phyloP scores from a whole-genome alignment of 306 rosid genomes.

The Phaseolus lunatus region DNA sequence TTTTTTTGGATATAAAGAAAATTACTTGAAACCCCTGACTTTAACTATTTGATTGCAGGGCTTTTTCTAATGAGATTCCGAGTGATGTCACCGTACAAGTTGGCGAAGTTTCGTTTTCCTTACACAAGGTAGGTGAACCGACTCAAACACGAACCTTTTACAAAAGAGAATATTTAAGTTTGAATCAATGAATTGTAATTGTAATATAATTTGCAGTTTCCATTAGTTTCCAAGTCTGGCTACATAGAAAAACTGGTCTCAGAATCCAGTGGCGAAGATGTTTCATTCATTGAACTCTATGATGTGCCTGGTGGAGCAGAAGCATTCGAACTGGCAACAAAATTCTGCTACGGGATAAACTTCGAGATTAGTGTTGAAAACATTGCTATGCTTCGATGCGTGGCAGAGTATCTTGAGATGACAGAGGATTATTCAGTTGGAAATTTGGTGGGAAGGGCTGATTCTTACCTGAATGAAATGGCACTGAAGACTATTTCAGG shows the following conservation, averaged over 20 bases:
- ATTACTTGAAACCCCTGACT: constrained; percentile 17
- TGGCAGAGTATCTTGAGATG: constrained; percentile 90
- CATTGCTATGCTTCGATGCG: constrained; percentile 75
- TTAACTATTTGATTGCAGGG: constrained; percentile 62
- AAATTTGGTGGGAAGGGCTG: constrained; percentile 77
- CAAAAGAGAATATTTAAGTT: background rate
- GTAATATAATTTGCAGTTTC: constrained; percentile 67
- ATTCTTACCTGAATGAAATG: constrained; percentile 80
- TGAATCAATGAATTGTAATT: background rate
- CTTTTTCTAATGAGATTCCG: constrained; percentile 88
- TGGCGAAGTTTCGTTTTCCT: constrained; percentile 75
- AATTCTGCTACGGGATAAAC: constrained; percentile 88
- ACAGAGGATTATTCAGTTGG: constrained; percentile 79
- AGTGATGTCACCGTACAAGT: constrained; percentile 78
- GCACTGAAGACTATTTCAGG: constrained; percentile 73
- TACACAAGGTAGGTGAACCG: constrained; percentile 75
- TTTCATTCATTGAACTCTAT: constrained; percentile 63
- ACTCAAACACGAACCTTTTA: background rate
- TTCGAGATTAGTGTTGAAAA: constrained; percentile 79
- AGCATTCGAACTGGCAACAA: constrained; percentile 87
- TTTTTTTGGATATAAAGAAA: constrained; percentile 14
- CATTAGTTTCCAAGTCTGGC: constrained; percentile 83
- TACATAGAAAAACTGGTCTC: constrained; percentile 71
- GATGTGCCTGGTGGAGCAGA: constrained; percentile 88
- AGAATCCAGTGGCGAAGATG: constrained; percentile 70